Conservation (phyloP, 1,284 basidiomycete genomes). For the Erythrobasidium hasegawianum region DNA sequence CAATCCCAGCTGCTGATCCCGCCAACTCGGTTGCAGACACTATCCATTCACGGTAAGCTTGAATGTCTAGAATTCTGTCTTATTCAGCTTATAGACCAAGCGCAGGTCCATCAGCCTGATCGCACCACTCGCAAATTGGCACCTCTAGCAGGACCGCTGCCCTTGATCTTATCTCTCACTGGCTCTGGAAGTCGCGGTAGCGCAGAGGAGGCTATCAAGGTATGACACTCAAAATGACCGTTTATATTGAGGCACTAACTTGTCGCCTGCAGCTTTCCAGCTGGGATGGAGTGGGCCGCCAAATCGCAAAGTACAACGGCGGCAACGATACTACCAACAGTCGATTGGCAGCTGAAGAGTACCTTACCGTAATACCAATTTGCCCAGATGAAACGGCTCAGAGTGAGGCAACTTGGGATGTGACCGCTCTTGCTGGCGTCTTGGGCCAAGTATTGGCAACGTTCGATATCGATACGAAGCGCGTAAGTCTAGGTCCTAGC, state of each 20-base stretch:
- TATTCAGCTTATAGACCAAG: no score
- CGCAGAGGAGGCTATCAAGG: constrained; percentile 5
- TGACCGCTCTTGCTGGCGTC: constrained; percentile 7
- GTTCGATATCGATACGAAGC: constrained; percentile 19
- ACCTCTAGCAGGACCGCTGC: constrained; percentile 13
- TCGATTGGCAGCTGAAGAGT: constrained; percentile 23
- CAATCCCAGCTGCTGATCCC: not conserved
- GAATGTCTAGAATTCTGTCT: no score
- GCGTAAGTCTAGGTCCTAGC: not conserved
- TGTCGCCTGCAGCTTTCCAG: constrained; percentile 4
- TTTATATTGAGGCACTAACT: not conserved
- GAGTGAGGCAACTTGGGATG: constrained; percentile 11
- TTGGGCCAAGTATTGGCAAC: constrained; percentile 19
- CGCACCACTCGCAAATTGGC: constrained; percentile 16
- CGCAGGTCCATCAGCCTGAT: constrained; percentile 25
- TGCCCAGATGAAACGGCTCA: constrained; percentile 14
- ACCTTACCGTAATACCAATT: constrained; percentile 17
- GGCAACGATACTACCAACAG: constrained; percentile 10
- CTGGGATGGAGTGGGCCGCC: constrained; percentile 17
- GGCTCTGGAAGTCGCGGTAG: constrained; percentile 17
- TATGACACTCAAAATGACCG: not conserved
- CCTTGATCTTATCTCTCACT: constrained; percentile 15
- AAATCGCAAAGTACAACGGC: constrained; percentile 8
- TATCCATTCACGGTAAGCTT: constrained; percentile 29
- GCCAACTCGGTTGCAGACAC: not conserved